Conservation (phyloP, 83 land plant species). For the Picea engelmannii region DNA sequence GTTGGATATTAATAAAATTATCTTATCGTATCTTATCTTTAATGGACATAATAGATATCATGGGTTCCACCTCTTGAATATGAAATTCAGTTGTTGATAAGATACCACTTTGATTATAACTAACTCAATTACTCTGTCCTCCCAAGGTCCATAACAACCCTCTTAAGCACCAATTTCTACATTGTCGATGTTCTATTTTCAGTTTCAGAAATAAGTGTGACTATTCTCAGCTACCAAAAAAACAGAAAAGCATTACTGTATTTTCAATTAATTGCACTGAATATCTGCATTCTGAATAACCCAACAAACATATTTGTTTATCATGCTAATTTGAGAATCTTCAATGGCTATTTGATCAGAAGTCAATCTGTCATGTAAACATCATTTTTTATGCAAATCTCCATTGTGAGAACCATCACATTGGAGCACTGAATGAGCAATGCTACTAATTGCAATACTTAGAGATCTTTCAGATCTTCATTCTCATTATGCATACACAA, state of each 20-base stretch:
- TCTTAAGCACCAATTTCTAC: neutral
- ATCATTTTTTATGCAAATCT: conserved; percentile 4
- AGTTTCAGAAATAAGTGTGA: neutral
- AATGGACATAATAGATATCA: neutral
- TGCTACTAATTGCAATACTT: neutral
- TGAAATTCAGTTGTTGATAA: neutral
- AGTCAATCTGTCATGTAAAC: neutral
- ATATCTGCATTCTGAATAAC: neutral
- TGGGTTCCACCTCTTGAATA: neutral
- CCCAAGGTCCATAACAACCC: too few relatives aligned
- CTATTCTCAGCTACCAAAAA: neutral
- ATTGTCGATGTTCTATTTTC: neutral
- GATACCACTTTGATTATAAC: too few relatives aligned
- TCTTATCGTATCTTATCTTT: too few relatives aligned
- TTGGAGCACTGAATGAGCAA: neutral
- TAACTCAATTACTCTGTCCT: too few relatives aligned
- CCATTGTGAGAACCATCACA: neutral
- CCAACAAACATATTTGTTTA: neutral
- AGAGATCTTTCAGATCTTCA: neutral
- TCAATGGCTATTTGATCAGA: neutral
- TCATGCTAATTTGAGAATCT: neutral
- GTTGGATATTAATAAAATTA: too few relatives aligned
- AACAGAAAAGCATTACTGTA: neutral
- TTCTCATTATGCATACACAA: conserved; percentile 6
- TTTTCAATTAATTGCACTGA: neutral